A percentile compares a stretch with the other conserved stretches of the same genome.
phyloP scores from a whole-genome alignment of 1,284 basidiomycete species.

The Ganoderma multipileum region DNA sequence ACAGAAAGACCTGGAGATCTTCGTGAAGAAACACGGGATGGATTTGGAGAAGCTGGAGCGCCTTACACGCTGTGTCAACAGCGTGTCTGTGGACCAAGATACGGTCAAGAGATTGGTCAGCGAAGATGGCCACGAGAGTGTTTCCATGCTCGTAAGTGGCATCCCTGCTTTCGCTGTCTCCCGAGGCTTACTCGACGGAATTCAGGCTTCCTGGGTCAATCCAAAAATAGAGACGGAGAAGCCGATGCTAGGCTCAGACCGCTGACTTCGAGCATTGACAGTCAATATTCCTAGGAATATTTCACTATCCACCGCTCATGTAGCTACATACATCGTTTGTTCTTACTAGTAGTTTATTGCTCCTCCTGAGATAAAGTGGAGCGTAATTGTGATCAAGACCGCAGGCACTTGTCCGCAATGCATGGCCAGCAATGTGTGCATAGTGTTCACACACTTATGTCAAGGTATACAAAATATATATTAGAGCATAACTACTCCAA shows the following conservation, averaged over 20 bases:
- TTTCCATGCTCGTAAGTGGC: constrained; percentile 62
- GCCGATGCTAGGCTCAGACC: constrained; percentile 9
- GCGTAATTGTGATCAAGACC: neutral
- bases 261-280: neutral
- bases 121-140: constrained; percentile 65
- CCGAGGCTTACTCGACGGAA: neutral
- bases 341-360: neutral
- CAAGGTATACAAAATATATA: neutral
- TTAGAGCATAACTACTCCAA: neutral
- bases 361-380: neutral
- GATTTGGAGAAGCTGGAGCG: constrained; percentile 61
- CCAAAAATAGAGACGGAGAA: constrained; percentile 23
- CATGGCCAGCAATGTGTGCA: too few relatives aligned
- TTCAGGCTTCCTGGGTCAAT: constrained; percentile 36
- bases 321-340: neutral
- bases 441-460: neutral
- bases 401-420: too few relatives aligned
- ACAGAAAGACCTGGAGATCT: constrained; percentile 50
- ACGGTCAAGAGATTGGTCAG: constrained; percentile 55
- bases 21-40: constrained; percentile 66
- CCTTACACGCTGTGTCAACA: constrained; percentile 71
- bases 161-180: neutral
- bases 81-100: constrained; percentile 67
- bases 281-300: neutral
- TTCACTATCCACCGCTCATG: neutral